Percentiles rank a stretch among this genome's conserved stretches.
These are phyloP conservation scores for Helichrysum umbraculigerum DNA, from an alignment of 129 eudicot genomes.

Conservation along the genomic window DNA sequence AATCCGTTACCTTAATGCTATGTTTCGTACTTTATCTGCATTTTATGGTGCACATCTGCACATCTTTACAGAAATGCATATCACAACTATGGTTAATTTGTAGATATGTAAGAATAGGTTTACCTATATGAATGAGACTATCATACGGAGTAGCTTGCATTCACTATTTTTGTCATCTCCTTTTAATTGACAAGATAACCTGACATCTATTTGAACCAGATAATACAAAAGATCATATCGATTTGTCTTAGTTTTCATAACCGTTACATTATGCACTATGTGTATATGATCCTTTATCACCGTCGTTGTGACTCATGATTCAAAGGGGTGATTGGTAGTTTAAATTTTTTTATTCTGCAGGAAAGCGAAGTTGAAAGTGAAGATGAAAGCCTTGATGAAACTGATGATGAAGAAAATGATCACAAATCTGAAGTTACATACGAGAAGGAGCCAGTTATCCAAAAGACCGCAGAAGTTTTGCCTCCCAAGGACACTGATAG, in stretches of 20 bases:
- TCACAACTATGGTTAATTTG: background rate
- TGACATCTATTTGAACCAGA: background rate
- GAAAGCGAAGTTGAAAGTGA: slow-evolving; percentile 73
- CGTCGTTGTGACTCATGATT: background rate
- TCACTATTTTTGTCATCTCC: background rate
- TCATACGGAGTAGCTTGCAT: background rate
- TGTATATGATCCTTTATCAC: background rate
- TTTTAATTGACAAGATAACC: background rate
- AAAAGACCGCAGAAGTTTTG: slow-evolving; percentile 53
- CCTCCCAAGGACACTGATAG: slow-evolving; percentile 82
- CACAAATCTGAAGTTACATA: slow-evolving; percentile 59
- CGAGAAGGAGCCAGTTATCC: slow-evolving; percentile 44
- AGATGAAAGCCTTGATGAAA: slow-evolving; percentile 82
- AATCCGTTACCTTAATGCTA: background rate
- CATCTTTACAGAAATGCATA: background rate
- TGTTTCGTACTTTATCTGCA: background rate
- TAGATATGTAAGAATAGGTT: background rate
- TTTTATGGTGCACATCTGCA: slow-evolving; percentile 3
- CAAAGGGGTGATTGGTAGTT: background rate
- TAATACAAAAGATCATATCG: too few relatives aligned
- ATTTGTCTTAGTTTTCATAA: background rate
- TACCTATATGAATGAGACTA: background rate
- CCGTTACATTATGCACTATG: background rate
- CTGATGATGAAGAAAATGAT: slow-evolving; percentile 77
- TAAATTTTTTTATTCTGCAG: slow-evolving; percentile 31